Evolutionary conservation across 345 rosid genomes (phyloP), one percentile per base, ranked within the genome.

Genomic region (Rhodomyrtus tomentosa): DNA sequence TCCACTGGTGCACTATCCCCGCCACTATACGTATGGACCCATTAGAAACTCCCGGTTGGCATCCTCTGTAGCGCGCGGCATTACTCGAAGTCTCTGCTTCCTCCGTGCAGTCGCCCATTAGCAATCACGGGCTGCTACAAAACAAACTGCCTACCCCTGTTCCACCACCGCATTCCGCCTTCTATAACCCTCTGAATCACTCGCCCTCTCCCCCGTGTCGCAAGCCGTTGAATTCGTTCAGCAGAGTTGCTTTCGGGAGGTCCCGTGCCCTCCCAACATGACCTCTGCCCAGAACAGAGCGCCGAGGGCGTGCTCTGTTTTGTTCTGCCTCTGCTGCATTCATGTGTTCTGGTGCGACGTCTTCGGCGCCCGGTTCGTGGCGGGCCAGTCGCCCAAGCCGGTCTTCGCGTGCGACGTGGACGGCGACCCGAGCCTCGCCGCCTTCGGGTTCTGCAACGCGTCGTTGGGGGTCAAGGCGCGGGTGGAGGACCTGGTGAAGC

Each of bases 341-440:
- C 79, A 68, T 9, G 73, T n/a, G 79, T 42, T 29, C 55, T 74
- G 50, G 21, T 81, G 21, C 81, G 55, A 50, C 8, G 10, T 14
- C 36, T 25, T 24, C 58, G 2, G 62, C 83, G 32, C 51, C 91
- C 52, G 58, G 58, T 24, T 48, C 27, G 94, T 85, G 51, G 81
- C 38, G 2, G 90, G 89, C 9, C 97, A 94, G 55, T 55, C 95
- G 25, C 79, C 79, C 15, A 81, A 86, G 6, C 93, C 99, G 2
- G 90, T 91, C 51, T 95, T 94, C 79, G 98, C 98, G 54, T 97
- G 99, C 50, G 96, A 95, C 62, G 92, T 91, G 6, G 88, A 79
- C 27, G 83, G 40, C 21, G 89, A 92, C 82, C 89, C 99, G 1
- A 81, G 91, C 16, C 58, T 95, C 45, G 90, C 87, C 21, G 85